phyloP scores from a whole-genome alignment of 2,329 filamentous ascomycete genomes.

The Mycosphaerelloides madeirae region DNA sequence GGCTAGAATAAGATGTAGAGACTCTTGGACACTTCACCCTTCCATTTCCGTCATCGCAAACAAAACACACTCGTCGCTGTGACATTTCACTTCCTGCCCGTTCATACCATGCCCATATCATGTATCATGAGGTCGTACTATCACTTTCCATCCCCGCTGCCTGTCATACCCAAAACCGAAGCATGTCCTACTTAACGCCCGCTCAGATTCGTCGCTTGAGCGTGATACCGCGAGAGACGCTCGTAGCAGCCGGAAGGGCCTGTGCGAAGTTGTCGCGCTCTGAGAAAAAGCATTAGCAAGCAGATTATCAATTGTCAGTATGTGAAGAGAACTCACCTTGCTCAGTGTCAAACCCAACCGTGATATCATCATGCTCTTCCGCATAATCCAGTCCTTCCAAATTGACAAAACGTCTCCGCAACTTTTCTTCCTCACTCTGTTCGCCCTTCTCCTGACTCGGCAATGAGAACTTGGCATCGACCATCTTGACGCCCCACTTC shows the following conservation, averaged over 20 bases:
- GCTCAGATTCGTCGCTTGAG: slow-evolving; percentile 35
- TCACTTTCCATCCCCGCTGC: too few species aligned
- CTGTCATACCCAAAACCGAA: too few species aligned
- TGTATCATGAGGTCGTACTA: too few species aligned
- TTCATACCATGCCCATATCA: too few species aligned
- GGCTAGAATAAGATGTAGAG: too few species aligned
- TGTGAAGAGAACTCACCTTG: slow-evolving; percentile 30
- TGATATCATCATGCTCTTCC: slow-evolving; percentile 87
- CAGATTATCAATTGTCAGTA: background rate
- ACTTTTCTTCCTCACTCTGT: slow-evolving; percentile 51
- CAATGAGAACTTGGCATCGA: slow-evolving; percentile 86
- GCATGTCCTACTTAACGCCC: background rate
- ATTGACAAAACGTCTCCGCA: slow-evolving; percentile 71
- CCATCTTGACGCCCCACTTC: slow-evolving; percentile 70
- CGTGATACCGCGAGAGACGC: slow-evolving; percentile 38
- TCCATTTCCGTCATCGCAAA: too few species aligned
- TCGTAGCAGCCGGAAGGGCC: slow-evolving; percentile 42
- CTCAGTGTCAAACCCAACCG: slow-evolving; percentile 76
- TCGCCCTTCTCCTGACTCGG: slow-evolving; percentile 54
- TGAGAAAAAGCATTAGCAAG: slow-evolving; percentile 30
- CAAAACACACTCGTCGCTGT: too few species aligned
- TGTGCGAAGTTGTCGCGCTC: slow-evolving; percentile 44
- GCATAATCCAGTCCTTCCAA: slow-evolving; percentile 84
- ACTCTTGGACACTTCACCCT: too few species aligned
- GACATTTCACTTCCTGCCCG: too few species aligned